Conservation (phyloP, 2,329 filamentous ascomycete genomes). For the Neobulgaria alba region DNA sequence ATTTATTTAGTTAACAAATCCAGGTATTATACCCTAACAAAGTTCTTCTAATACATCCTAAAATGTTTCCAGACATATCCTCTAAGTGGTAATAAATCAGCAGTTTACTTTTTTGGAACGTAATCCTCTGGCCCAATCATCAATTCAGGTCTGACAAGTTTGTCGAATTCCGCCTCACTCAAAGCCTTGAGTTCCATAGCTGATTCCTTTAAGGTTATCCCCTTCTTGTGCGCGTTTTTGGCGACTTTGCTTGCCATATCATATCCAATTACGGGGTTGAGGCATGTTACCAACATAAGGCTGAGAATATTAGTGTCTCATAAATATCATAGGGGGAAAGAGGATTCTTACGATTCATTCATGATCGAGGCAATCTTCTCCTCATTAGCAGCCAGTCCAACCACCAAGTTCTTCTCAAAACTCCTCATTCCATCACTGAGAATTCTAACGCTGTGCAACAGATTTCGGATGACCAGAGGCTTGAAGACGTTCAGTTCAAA, state of each 20-base stretch:
- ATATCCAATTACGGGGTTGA: constrained; percentile 96
- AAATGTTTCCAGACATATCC: not conserved
- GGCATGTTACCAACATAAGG: constrained; percentile 95
- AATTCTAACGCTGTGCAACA: constrained; percentile 84
- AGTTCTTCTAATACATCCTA: no score
- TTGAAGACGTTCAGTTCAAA: constrained; percentile 99
- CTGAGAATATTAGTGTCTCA: constrained; percentile 36
- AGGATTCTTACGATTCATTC: constrained; percentile 80
- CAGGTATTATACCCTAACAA: no score
- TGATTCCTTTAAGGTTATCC: constrained; percentile 83
- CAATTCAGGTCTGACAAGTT: constrained; percentile 81
- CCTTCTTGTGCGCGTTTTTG: constrained; percentile 99
- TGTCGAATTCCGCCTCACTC: constrained; percentile 82
- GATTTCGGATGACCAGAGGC: constrained; percentile 88
- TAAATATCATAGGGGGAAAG: not conserved
- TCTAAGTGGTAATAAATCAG: no score
- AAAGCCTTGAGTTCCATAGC: constrained; percentile 89
- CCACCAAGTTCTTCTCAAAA: constrained; percentile 89
- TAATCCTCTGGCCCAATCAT: constrained; percentile 81
- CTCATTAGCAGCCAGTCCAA: constrained; percentile 85
- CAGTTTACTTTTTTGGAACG: constrained; percentile 37
- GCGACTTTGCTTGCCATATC: constrained; percentile 96
- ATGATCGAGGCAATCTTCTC: constrained; percentile 81
- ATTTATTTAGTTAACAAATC: no score
- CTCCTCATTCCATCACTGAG: constrained; percentile 88